phyloP scores from a whole-genome alignment of 2,329 filamentous ascomycete genomes.

The Leptodontidium sp. region DNA sequence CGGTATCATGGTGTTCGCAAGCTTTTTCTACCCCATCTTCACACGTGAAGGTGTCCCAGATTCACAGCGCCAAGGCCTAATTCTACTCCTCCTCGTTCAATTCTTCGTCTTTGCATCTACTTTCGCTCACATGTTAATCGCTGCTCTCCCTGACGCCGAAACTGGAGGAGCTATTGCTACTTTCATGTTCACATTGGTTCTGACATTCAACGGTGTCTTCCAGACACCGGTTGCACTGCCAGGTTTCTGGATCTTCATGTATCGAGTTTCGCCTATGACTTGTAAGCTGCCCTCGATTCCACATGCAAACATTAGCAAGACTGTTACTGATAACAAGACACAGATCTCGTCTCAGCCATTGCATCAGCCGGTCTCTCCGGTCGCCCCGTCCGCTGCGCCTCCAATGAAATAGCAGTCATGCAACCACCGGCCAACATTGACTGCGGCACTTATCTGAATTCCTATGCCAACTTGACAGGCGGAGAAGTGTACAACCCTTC shows the following conservation, averaged over 20 bases:
- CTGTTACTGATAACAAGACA: slow-evolving; percentile 51
- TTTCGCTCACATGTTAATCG: slow-evolving; percentile 81
- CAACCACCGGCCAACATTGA: slow-evolving; percentile 64
- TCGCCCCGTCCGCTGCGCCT: slow-evolving; percentile 69
- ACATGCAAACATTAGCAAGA: neutral
- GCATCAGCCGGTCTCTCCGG: slow-evolving; percentile 74
- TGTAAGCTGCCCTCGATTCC: slow-evolving; percentile 40
- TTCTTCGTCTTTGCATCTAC: slow-evolving; percentile 86
- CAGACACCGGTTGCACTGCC: slow-evolving; percentile 69
- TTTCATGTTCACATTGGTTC: slow-evolving; percentile 74
- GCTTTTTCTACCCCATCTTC: slow-evolving; percentile 80
- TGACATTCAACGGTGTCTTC: slow-evolving; percentile 82
- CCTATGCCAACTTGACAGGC: slow-evolving; percentile 57
- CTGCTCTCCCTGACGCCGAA: slow-evolving; percentile 78
- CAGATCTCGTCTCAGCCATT: slow-evolving; percentile 77
- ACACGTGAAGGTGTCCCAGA: slow-evolving; percentile 67
- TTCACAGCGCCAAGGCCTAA: slow-evolving; percentile 57
- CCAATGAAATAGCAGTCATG: slow-evolving; percentile 74
- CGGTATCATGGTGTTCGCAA: slow-evolving; percentile 77
- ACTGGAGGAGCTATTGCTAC: slow-evolving; percentile 81
- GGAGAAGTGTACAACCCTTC: slow-evolving; percentile 49
- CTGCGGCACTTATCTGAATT: slow-evolving; percentile 65
- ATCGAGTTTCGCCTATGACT: slow-evolving; percentile 66
- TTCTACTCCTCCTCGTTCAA: slow-evolving; percentile 77
- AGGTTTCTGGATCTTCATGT: slow-evolving; percentile 87